Conservation (phyloP, 306 rosid genomes). For the Pachyrhizus erosus region DNA sequence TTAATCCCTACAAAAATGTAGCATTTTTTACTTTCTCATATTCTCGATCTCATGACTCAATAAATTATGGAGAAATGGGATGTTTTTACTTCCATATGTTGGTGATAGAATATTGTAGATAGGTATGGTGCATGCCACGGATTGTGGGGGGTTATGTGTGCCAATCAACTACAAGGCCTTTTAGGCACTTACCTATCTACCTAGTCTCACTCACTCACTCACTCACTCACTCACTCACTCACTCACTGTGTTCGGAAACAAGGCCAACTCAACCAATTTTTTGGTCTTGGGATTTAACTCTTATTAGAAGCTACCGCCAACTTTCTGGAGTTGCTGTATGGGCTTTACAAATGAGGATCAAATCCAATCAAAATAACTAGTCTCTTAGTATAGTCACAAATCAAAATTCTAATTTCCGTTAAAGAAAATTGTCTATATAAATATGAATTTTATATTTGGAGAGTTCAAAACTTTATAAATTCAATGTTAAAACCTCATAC, state of each 20-base stretch:
- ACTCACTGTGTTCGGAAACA: constrained; percentile 53
- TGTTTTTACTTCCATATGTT: background rate
- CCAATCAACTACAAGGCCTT: constrained; percentile 32
- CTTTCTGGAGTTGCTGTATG: too few relatives aligned
- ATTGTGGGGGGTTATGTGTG: too few relatives aligned
- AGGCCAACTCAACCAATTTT: constrained; percentile 54
- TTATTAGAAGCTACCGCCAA: background rate
- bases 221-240: too few relatives aligned
- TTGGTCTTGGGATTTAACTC: constrained; percentile 35
- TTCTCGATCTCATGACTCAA: background rate
- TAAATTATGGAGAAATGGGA: constrained; percentile 44
- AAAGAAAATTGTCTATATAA: background rate
- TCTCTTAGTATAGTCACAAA: too few relatives aligned
- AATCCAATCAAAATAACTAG: too few relatives aligned
- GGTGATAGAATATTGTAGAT: constrained; percentile 3
- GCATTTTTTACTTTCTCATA: constrained; percentile 37
- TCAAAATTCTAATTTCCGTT: too few relatives aligned
- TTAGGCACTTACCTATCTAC: constrained; percentile 43
- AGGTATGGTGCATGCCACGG: background rate
- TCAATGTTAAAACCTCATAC: too few relatives aligned
- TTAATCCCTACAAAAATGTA: constrained; percentile 26
- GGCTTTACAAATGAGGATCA: background rate
- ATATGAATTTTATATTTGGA: too few relatives aligned
- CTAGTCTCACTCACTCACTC: too few relatives aligned
- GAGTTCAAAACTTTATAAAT: too few relatives aligned